These are phyloP conservation scores for button mushroom (Agaricus bisporus) DNA, from an alignment of 768 basidiomycete species.

Conservation along the genomic window DNA sequence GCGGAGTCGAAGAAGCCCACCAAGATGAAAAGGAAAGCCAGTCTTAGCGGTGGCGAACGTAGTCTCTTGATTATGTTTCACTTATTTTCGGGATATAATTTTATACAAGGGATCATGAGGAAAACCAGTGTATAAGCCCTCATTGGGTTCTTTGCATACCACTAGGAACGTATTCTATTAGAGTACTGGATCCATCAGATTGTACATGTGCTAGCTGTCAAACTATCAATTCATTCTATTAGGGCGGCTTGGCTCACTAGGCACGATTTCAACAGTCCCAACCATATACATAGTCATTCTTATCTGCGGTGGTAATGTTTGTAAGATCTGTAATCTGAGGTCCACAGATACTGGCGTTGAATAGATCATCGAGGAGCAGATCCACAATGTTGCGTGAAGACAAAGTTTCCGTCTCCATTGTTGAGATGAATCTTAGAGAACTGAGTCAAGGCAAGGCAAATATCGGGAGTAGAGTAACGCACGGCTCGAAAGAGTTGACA, in stretches of 20 bases:
- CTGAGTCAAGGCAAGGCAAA: constrained; percentile 1
- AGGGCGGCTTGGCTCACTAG: constrained; percentile 8
- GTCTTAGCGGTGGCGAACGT: neutral
- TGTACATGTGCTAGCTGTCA: no score
- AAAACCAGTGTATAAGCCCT: neutral
- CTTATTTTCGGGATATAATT: neutral
- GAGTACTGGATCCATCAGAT: no score
- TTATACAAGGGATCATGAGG: constrained; percentile 2
- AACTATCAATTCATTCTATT: neutral
- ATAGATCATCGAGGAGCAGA: constrained; percentile 68
- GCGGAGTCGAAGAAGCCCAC: constrained; percentile 1
- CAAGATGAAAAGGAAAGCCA: neutral
- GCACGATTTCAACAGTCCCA: constrained; percentile 61
- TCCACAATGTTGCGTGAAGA: constrained; percentile 81
- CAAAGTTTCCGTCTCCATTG: constrained; percentile 92
- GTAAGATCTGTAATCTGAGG: constrained; percentile 5
- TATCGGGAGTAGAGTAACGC: constrained; percentile 24
- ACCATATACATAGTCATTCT: constrained; percentile 51
- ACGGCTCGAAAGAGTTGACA: constrained; percentile 89
- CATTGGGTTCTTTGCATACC: neutral
- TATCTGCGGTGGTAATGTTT: neutral
- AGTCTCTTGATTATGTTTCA: neutral
- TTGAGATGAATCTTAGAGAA: constrained; percentile 62
- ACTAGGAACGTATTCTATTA: neutral
- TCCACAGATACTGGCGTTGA: constrained; percentile 68